Percentiles rank a stretch among this genome's conserved stretches.
Evolutionary conservation across 495 filamentous ascomycete species (phyloP).

Genomic region (Xylaria palmicola): DNA sequence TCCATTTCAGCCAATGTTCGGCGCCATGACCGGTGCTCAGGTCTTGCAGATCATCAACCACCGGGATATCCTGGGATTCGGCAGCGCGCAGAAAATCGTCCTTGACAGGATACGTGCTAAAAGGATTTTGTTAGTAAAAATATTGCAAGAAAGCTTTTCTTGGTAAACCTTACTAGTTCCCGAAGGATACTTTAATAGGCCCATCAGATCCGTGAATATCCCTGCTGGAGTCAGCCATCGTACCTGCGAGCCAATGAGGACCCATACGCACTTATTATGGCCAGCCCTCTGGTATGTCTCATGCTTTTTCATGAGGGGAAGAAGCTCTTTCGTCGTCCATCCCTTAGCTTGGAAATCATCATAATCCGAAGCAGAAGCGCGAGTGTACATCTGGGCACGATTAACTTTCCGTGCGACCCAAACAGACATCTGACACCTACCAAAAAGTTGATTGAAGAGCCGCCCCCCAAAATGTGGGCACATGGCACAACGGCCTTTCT

Average conservation of each 20-base stretch:
- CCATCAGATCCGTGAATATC: slow-evolving; percentile 78
- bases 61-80: slow-evolving; percentile 73
- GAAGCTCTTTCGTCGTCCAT: slow-evolving; percentile 74
- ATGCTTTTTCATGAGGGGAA: slow-evolving; percentile 81
- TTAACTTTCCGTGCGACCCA: slow-evolving; percentile 3
- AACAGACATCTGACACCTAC: slow-evolving; percentile 34
- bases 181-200: slow-evolving; percentile 84
- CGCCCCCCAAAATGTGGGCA: slow-evolving; percentile 74
- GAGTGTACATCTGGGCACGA: slow-evolving; percentile 71
- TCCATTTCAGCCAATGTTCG: slow-evolving; percentile 67
- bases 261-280: slow-evolving; percentile 55
- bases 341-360: slow-evolving; percentile 82
- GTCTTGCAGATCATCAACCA: slow-evolving; percentile 68
- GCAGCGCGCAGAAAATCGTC: slow-evolving; percentile 79
- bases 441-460: slow-evolving; percentile 83
- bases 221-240: slow-evolving; percentile 20
- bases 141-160: background rate
- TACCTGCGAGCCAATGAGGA: background rate
- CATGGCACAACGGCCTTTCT: slow-evolving; percentile 75
- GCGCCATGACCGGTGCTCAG: slow-evolving; percentile 61
- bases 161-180: slow-evolving; percentile 54
- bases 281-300: slow-evolving; percentile 79
- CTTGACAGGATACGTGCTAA: slow-evolving; percentile 62
- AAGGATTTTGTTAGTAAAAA: slow-evolving; percentile 9
- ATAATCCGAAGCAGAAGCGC: slow-evolving; percentile 78